Evolutionary conservation across 129 eudicot species (phyloP).

Genomic region (Flaveria sonorensis): DNA sequence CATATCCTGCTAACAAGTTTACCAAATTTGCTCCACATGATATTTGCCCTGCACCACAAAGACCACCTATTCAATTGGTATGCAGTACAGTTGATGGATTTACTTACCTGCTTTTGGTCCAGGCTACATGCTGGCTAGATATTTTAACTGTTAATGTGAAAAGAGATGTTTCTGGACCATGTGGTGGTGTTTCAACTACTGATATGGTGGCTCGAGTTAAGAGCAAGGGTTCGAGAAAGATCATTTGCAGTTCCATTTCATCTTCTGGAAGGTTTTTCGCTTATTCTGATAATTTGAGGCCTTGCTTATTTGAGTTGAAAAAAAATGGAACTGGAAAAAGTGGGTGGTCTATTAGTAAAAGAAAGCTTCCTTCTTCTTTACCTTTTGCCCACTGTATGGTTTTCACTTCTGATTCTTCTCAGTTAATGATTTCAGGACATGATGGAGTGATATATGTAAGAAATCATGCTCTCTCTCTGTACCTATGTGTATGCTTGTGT

Average conservation of each 20-base stretch:
- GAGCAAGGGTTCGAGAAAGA: slow-evolving; percentile 65
- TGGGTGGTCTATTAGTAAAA: slow-evolving; percentile 64
- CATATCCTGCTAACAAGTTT: slow-evolving; percentile 83
- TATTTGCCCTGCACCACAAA: slow-evolving; percentile 96
- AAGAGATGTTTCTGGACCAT: slow-evolving; percentile 19
- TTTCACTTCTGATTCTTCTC: slow-evolving; percentile 74
- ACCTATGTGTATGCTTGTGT: not conserved
- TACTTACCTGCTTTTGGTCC: slow-evolving; percentile 74
- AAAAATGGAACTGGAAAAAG: slow-evolving; percentile 40
- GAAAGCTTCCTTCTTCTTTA: slow-evolving; percentile 59
- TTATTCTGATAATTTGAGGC: slow-evolving; percentile 66
- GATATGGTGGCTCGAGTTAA: slow-evolving; percentile 66
- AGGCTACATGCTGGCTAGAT: slow-evolving; percentile 62
- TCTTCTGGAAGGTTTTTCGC: slow-evolving; percentile 65
- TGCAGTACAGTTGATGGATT: slow-evolving; percentile 47
- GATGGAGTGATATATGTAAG: slow-evolving; percentile 89
- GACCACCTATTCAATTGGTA: slow-evolving; percentile 66
- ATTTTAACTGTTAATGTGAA: slow-evolving; percentile 50
- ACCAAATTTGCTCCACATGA: slow-evolving; percentile 85
- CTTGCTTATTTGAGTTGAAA: slow-evolving; percentile 63
- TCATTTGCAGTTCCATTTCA: slow-evolving; percentile 76
- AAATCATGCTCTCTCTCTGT: not conserved
- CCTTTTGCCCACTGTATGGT: slow-evolving; percentile 83
- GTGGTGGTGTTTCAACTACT: slow-evolving; percentile 37
- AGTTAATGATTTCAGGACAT: slow-evolving; percentile 78